Evolutionary conservation across 371 early-diverging fungal species (phyloP), one percentile per base, ranked within the genome.

Genomic region (Mortierella sp.): DNA sequence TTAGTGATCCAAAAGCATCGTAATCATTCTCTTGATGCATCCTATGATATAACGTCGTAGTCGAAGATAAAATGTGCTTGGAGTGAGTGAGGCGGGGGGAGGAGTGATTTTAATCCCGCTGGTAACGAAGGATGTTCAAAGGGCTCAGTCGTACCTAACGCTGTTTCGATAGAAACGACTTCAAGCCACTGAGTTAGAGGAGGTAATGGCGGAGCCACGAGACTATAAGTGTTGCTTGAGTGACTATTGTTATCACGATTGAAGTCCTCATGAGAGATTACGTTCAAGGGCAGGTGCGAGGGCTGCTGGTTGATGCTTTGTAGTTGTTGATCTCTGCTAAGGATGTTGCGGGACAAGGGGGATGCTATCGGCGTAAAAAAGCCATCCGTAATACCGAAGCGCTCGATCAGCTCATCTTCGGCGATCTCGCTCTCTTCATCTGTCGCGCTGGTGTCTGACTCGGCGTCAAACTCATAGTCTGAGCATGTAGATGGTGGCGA

Each of bases 391-490:
- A 11, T 40, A 19, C n/a, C 19, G 21, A 74, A n/a, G 5, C 69
- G 63, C 21, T 65, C 28, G 38, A 74, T 68, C 40, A 69, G 8
- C 1, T 74, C 74, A 48, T 74, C 74, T n/a, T 74, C 74, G 16
- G 74, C 69, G n/a, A 64, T 48, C 15, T 40, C 43, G n/a, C 65
- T 69, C 36, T 66, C 45, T 13, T 58, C 67, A 21, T 59, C 67
- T 10, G 38, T 47, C 10, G 11, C 6, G 28, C 67, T 67, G 13
- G 43, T 24, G 15, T 48, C 67, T 4, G 59, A 58, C 38, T 48
- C 67, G 13, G 47, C 21, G 3, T 58, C 36, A 4, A 9, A 22
- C 9, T 6, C n/a, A 6, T 47, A 28, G 19, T 47, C 67, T 5
- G 60, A 43, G 28, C 1, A 13, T 16, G 43, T 15, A 22, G 11